These are phyloP conservation scores for Microdochium nivale DNA, from an alignment of 2,329 filamentous ascomycete species.

Conservation along the genomic window DNA sequence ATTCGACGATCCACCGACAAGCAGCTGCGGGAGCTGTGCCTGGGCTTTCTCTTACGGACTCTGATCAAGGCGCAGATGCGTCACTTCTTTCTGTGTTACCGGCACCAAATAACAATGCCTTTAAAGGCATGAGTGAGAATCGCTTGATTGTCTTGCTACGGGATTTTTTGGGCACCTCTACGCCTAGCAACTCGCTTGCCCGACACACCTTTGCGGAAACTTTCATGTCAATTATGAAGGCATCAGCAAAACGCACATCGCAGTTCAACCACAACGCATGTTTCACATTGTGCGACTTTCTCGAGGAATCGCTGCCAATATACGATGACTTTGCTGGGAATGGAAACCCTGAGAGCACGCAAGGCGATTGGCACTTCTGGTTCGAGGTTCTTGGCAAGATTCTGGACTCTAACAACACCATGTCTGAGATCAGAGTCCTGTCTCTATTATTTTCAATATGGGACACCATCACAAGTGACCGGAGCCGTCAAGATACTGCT, in stretches of 20 bases:
- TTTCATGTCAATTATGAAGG: conserved; percentile 66
- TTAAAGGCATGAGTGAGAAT: conserved; percentile 82
- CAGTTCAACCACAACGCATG: conserved; percentile 76
- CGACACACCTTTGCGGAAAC: conserved; percentile 68
- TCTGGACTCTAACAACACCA: conserved; percentile 75
- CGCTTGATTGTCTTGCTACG: conserved; percentile 73
- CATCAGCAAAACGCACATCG: conserved; percentile 66
- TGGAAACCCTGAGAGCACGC: conserved; percentile 25
- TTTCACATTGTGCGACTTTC: conserved; percentile 83
- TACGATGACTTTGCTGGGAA: conserved; percentile 38
- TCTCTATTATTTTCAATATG: conserved; percentile 76
- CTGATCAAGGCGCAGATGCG: conserved; percentile 51
- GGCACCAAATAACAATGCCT: conserved; percentile 55
- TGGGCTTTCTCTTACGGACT: conserved; percentile 34
- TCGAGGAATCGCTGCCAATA: conserved; percentile 71
- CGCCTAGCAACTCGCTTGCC: conserved; percentile 27
- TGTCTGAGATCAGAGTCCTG: conserved; percentile 79
- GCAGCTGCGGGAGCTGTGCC: conserved; percentile 39
- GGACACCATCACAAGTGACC: conserved; percentile 60
- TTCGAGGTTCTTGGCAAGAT: conserved; percentile 71
- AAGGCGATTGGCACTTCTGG: conserved; percentile 80
- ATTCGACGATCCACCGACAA: conserved; percentile 77
- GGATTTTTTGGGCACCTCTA: conserved; percentile 57
- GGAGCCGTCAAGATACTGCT: conserved; percentile 57
- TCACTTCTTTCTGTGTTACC: conserved; percentile 54